Percentiles rank a stretch among this genome's conserved stretches.
These are phyloP conservation scores for Deinandra increscens DNA, from an alignment of 129 eudicot genomes.

Conservation along the genomic window DNA sequence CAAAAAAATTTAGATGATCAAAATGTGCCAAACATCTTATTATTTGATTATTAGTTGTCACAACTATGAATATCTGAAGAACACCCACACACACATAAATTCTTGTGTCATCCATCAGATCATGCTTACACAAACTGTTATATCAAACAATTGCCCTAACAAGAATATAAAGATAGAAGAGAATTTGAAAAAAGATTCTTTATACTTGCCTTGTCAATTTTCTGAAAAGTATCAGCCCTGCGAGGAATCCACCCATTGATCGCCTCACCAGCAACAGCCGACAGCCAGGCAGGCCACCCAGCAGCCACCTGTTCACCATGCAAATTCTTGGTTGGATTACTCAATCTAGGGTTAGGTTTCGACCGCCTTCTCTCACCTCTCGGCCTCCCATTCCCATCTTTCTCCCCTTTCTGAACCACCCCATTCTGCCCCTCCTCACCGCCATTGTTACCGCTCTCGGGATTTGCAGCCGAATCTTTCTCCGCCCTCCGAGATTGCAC, in stretches of 20 bases:
- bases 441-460: constrained; percentile 21
- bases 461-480: constrained; percentile 31
- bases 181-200: neutral
- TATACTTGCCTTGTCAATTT: constrained; percentile 63
- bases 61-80: neutral
- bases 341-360: constrained; percentile 57
- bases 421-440: constrained; percentile 31
- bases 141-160: neutral
- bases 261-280: constrained; percentile 84
- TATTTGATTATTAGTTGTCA: neutral
- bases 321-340: constrained; percentile 52
- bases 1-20: neutral
- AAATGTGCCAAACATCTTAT: neutral
- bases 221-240: constrained; percentile 83
- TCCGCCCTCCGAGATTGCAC: constrained; percentile 59
- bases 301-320: constrained; percentile 94
- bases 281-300: constrained; percentile 95
- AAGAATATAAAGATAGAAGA: neutral
- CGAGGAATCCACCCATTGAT: constrained; percentile 90
- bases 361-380: constrained; percentile 42
- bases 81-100: neutral
- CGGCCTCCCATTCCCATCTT: constrained; percentile 31
- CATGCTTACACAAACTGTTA: neutral
- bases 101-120: neutral
- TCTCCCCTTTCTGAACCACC: constrained; percentile 30